phyloP scores from a whole-genome alignment of 768 basidiomycete genomes.

The Obba rivulosa region DNA sequence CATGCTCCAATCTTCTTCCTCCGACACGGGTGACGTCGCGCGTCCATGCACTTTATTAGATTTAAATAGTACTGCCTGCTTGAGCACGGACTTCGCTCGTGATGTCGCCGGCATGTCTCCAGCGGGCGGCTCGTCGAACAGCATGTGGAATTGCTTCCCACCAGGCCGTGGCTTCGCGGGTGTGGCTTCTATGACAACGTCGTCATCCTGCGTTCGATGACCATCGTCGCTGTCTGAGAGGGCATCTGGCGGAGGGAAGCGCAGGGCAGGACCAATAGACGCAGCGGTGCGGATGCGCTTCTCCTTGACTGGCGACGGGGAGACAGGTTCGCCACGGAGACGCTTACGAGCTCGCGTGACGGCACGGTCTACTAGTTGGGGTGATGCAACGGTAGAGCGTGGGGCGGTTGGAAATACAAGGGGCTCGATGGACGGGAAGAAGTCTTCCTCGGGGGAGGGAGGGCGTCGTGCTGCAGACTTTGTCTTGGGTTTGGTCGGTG shows the following conservation, averaged over 20 bases:
- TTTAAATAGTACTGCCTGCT: background rate
- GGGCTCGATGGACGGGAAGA: slow-evolving; percentile 33
- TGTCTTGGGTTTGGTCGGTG: slow-evolving; percentile 29
- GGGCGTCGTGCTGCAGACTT: slow-evolving; percentile 21
- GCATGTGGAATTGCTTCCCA: slow-evolving; percentile 56
- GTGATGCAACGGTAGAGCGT: background rate
- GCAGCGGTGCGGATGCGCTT: slow-evolving; percentile 49
- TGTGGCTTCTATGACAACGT: slow-evolving; percentile 62
- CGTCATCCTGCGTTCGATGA: slow-evolving; percentile 31
- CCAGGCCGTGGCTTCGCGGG: slow-evolving; percentile 58
- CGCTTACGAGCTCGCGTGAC: slow-evolving; percentile 73
- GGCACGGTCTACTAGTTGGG: slow-evolving; percentile 29
- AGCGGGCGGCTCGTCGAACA: slow-evolving; percentile 49
- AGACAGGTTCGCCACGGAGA: slow-evolving; percentile 76
- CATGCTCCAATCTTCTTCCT: slow-evolving; percentile 16
- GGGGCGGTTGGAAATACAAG: slow-evolving; percentile 1
- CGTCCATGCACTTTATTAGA: background rate
- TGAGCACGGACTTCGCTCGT: slow-evolving; percentile 1
- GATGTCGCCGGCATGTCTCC: slow-evolving; percentile 4
- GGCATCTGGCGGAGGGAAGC: slow-evolving; percentile 30
- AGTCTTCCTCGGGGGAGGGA: slow-evolving; percentile 30
- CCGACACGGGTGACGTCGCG: background rate
- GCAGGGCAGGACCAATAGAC: slow-evolving; percentile 31
- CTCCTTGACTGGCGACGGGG: slow-evolving; percentile 75
- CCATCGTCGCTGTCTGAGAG: slow-evolving; percentile 27